Evolutionary conservation across 495 filamentous ascomycete species (phyloP), one percentile per base, ranked within the genome.

Genomic region (Daldinia grandis): DNA sequence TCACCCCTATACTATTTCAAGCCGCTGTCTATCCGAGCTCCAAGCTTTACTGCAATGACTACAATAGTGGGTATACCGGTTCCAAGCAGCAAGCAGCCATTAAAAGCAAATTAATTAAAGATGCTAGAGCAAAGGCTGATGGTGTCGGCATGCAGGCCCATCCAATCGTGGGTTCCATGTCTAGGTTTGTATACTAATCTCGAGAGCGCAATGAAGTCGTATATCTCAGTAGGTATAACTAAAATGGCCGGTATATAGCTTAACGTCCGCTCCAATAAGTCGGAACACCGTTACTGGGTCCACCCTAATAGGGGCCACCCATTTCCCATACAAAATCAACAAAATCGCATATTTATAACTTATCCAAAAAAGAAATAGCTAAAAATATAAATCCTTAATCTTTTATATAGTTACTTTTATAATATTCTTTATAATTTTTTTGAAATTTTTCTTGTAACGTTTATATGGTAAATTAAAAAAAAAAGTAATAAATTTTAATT

Each of bases 11-110:
- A 49, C 87, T 88, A 40, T 88, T 90, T 77, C 63, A 77, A 49
- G 81, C 83, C 19, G 80, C 81, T 12, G 83, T 80, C 4, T 88
- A 90, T 71, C 87, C 85, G 0, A 58, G 74, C 15, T 85, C 86
- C 5, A 90, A 91, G 79, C 83, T 91, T 19, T 91, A 90, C 72
- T 89, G 88, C 80, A 91, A 91, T 72, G 87, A 90, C 68, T 92
- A 91, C 80, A 90, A 87, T 79, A 86, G 89, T 72, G 89, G 91
- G 75, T 80, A 74, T 4, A 78, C 81, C 5, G 81, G 84, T 5
- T 67, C 78, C 50, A 86, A 89, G 74, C 76, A 81, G 35, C 80
- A 79, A 0, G 84, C 73, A 5, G 82, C 81, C 4, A 77, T 78
- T 10, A 74, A 72, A 9, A 84, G 91, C 58, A 81, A 85, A 64